A percentile compares a stretch with the other conserved stretches of the same genome.
Evolutionary conservation across 2,329 filamentous ascomycete species (phyloP).

Genomic region (Chrysoporthe cubensis): DNA sequence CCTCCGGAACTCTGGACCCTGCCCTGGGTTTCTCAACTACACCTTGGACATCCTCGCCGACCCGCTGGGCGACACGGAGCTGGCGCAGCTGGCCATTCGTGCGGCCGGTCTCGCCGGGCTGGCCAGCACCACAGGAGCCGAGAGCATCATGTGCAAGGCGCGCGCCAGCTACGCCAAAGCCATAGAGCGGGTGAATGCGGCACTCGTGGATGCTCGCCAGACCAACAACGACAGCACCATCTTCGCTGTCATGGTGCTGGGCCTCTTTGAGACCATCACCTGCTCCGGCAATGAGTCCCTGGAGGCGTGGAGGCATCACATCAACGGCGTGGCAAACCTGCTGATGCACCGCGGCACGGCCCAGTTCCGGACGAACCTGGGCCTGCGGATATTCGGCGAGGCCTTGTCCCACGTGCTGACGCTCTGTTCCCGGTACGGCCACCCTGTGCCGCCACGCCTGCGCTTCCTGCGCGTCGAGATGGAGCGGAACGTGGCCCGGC

Average conservation of each 20-base stretch:
- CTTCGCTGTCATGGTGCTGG: conserved; percentile 31
- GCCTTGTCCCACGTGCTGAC: conserved; percentile 20
- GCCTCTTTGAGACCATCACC: conserved; percentile 39
- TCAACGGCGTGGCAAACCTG: conserved; percentile 38
- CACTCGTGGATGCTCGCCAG: conserved; percentile 8
- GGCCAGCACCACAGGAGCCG: conserved; percentile 17
- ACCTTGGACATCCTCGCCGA: conserved; percentile 13
- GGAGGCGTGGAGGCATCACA: conserved; percentile 38
- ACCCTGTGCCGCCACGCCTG: conserved; percentile 19
- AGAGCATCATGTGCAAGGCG: conserved; percentile 14
- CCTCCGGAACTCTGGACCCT: background rate
- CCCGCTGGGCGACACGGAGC: conserved; percentile 8
- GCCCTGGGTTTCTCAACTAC: conserved; percentile 20
- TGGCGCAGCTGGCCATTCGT: conserved; percentile 3
- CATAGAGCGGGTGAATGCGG: conserved; percentile 9
- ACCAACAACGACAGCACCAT: conserved; percentile 26
- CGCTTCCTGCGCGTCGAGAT: conserved; percentile 15
- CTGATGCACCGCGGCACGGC: conserved; percentile 37
- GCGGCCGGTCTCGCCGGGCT: conserved; percentile 24
- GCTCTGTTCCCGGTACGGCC: conserved; percentile 15
- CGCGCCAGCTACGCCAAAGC: conserved; percentile 20
- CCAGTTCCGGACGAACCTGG: conserved; percentile 17
- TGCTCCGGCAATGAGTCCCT: conserved; percentile 36
- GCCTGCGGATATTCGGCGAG: conserved; percentile 21
- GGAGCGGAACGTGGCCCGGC: background rate